Evolutionary conservation across 257 asterid species (phyloP), one percentile per base, ranked within the genome.

Genomic region (Pogostemon cablin): DNA sequence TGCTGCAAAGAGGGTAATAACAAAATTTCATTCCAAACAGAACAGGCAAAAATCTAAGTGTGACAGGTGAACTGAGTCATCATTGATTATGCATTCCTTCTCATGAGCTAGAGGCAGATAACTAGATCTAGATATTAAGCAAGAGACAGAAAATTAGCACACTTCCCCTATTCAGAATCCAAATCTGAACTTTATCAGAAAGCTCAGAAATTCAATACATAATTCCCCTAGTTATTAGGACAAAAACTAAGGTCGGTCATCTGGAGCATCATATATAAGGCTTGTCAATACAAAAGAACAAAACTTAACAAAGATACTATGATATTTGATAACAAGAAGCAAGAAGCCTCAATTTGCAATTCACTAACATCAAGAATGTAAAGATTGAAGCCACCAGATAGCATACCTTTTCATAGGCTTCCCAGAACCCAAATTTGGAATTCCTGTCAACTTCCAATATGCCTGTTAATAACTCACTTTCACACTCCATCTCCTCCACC

Each of bases 321-420:
- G 4, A 48, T 1, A 3, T 15, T 72, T 11, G 4, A 48, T 1
- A 3, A 59, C 65, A 5, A 67, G 38, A 6, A 5, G 3, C 37
- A 46, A 12, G 6, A 7, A 67, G 8, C 62, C 58, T 39, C 58
- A 71, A 42, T 11, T 71, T 20, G 38, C 71, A 65, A 68, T 54
- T n/a, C 55, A 38, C 34, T 65, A 75, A 56, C 64, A 74, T n/a
- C 4, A 60, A 38, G 4, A 74, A 52, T 63, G 48, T 20, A 69
- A 71, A 70, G 71, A 67, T 2, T 42, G 40, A 37, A 66, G 71
- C 49, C 32, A 5, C 49, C 25, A 5, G 35, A 64, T 66, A 54
- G 40, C 77, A 72, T 73, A 90, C 98, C 96, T 87, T 88, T 11
- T 40, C 58, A 61, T 82, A 52, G 49, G 38, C 81, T 72, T 64